A percentile compares a stretch with the other conserved stretches of the same genome.
Conservation (phyloP, 1,284 basidiomycete genomes). For the Cutaneotrichosporon sp. region DNA sequence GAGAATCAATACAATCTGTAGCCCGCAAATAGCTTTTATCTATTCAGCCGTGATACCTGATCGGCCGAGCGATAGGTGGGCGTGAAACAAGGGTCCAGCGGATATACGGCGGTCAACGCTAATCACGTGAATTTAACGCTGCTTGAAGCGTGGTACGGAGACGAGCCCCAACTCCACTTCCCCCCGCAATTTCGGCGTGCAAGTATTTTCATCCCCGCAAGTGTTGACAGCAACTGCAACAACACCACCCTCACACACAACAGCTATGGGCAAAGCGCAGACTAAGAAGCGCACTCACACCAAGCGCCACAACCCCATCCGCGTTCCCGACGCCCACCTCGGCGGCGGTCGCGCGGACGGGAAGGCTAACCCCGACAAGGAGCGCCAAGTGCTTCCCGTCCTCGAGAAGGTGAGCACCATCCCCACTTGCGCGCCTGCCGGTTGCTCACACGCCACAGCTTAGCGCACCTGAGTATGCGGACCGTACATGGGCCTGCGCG, state of each 20-base stretch:
- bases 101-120: no score
- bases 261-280: conserved; percentile 77
- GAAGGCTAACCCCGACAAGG: conserved; percentile 55
- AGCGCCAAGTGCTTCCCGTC: conserved; percentile 72
- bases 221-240: neutral
- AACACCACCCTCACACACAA: neutral
- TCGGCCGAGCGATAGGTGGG: no score
- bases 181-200: no score
- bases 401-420: conserved; percentile 67
- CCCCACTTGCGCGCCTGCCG: neutral
- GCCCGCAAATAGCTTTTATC: no score
- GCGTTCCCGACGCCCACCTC: conserved; percentile 83
- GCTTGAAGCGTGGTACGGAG: no score
- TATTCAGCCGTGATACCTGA: no score
- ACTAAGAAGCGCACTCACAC: conserved; percentile 59
- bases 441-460: conserved; percentile 28
- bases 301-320: conserved; percentile 82
- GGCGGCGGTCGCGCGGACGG: conserved; percentile 57
- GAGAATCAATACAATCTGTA: no score
- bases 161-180: no score
- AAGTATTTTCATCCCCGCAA: no score
- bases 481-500: conserved; percentile 88
- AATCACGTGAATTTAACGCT: no score
- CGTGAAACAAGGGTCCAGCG: no score
- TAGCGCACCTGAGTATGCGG: conserved; percentile 59